Base-by-base conservation (phyloP, 768 basidiomycete species). In the Suillus spraguei region DNA sequence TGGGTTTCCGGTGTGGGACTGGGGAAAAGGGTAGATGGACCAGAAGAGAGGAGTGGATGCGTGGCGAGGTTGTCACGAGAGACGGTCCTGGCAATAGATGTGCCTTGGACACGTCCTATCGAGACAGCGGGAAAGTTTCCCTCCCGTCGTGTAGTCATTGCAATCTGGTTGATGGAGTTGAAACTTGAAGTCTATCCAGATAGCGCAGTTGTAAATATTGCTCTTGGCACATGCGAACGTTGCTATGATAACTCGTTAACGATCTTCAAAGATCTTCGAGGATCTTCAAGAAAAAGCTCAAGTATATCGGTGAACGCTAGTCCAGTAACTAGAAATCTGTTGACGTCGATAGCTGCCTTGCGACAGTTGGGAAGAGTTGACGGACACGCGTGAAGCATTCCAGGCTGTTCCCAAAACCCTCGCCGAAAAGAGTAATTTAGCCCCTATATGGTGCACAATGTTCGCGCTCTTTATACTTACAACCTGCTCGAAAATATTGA, bases 31-130 rank as follows among this genome's bases (percentile, higher is more conserved):
- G 71, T 66, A 20, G 75, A 68, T 16, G 71, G 69, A 33, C 71
- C 68, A 3, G 83, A 82, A 4, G 85, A 86, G 13, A 91, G 81
- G 20, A 92, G 77, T 4, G 90, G 90, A 67, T 92, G 91, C 0
- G 88, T 83, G 6, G 81, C 76, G 35, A 87, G 74, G 13, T 82
- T 74, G 54, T 92, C 90, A 59, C 83, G 82, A 2, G 85, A 84
- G 3, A 79, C 65, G 8, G 77, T 69, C 56, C 77, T 81, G 41
- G 77, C 78, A 39, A 85, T 69, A 46, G 74, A 73, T 44, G 77
- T 68, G 16, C 84, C 83, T 61, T 81, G 78, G 17, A 77, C 71
- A 39, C 85, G 81, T 22, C 85, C 85, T 61, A 87, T 84, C 41
- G 87, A 88, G 3, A 79, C 78, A 20, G 84, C 74, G 56, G 85